phyloP scores from a whole-genome alignment of 306 rosid genomes.

The Prunus kanzakura region DNA sequence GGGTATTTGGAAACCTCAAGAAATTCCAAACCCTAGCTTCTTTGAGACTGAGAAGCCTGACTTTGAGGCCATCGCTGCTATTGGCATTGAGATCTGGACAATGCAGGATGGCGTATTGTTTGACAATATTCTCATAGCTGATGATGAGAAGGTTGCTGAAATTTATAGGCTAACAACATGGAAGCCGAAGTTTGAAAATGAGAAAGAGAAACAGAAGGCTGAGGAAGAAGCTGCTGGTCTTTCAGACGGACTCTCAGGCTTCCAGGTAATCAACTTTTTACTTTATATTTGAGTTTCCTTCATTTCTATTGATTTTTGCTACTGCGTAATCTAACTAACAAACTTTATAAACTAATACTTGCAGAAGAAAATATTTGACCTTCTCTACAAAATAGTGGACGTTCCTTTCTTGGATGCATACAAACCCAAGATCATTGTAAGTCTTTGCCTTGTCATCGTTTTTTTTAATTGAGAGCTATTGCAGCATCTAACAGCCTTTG shows the following conservation, averaged over 20 bases:
- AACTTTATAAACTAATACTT: background rate
- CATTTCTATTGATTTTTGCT: background rate
- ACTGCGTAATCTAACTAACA: background rate
- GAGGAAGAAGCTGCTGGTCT: constrained; percentile 52
- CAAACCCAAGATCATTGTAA: constrained; percentile 60
- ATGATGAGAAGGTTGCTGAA: constrained; percentile 64
- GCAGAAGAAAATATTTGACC: constrained; percentile 75
- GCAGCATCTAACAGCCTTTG: background rate
- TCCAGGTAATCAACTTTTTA: constrained; percentile 39
- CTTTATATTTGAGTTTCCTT: constrained; percentile 1
- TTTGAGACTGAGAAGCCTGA: constrained; percentile 69
- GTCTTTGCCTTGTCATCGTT: background rate
- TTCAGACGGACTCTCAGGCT: constrained; percentile 55
- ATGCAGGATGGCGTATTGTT: constrained; percentile 92
- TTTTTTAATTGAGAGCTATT: background rate
- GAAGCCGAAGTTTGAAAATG: constrained; percentile 78
- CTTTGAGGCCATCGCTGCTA: constrained; percentile 81
- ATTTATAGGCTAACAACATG: constrained; percentile 70
- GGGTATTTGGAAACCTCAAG: constrained; percentile 87
- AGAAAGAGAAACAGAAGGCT: constrained; percentile 76
- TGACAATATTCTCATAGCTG: constrained; percentile 76
- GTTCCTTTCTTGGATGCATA: constrained; percentile 64
- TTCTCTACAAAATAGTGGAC: constrained; percentile 74
- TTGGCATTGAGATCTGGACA: constrained; percentile 98
- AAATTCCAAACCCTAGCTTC: constrained; percentile 78